Base-by-base conservation (phyloP, 306 rosid species). In the Pterocarpus santalinus region DNA sequence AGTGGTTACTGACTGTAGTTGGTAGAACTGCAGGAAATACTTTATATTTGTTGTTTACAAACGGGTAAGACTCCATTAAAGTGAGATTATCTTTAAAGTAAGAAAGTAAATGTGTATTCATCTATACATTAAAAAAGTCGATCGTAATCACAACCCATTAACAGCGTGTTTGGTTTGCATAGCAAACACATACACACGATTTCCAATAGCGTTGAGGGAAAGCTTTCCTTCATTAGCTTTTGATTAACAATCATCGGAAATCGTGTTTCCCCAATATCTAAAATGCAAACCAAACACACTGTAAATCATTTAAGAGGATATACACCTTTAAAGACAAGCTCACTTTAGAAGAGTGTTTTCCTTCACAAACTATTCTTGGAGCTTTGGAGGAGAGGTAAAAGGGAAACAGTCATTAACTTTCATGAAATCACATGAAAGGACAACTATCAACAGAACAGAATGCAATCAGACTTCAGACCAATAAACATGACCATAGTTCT, bases 351-450 rank as follows among this genome's bases (percentile, higher is more conserved):
- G 16, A 14, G 6, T 43, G 47, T 47, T 47, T 12, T 47, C 53
- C 15, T 72, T 51, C 66, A 51, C 4, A 72, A 53, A 64, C 52
- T 9, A 14, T 64, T 39, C 56, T 64, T 16, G 64, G 39, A 47
- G 30, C 33, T 43, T 49, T 13, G 14, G 28, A 32, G 58, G 57
- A 22, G 12, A 44, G 11, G 32, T 22, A 41, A 34, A 63, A 44
- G 33, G 33, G 58, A 49, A 39, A 75, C 47, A 15, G 12, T 39
- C 35, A n/a, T 51, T n/a, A 34, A 76, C 51, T 32, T 69, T 63
- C 28, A 16, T 33, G 22, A 39, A 30, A 69, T 53, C 55, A 52
- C 17, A 53, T 39, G 66, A 72, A 82, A 76, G 61, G 17, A 63
- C 49, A 80, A 38, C 39, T 4, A 72, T 63, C 8, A 63, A 38